phyloP scores from a whole-genome alignment of 106 monocot species.

The Triglochin maritima region DNA sequence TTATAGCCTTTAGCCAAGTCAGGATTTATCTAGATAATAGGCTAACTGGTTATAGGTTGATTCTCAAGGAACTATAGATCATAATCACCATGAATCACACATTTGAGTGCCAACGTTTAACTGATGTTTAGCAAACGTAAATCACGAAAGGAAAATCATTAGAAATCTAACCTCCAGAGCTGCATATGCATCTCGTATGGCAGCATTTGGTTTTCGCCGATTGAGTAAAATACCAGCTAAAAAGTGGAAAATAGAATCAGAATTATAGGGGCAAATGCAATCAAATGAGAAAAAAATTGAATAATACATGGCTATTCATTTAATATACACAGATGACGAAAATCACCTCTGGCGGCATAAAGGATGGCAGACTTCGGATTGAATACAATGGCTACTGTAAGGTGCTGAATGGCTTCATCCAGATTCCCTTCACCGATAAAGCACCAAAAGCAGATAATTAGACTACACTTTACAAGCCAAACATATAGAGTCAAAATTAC shows the following conservation, averaged over 20 bases:
- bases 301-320: too few species aligned
- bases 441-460: too few species aligned
- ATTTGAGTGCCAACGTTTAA: too few species aligned
- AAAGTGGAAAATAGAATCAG: slow-evolving; percentile 3
- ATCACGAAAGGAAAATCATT: neutral
- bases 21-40: slow-evolving; percentile 55
- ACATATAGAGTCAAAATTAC: too few species aligned
- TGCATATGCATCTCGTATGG: slow-evolving; percentile 72
- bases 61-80: too few species aligned
- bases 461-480: too few species aligned
- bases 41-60: neutral
- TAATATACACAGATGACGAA: neutral
- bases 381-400: slow-evolving; percentile 60
- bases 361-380: slow-evolving; percentile 76
- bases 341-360: slow-evolving; percentile 68
- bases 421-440: slow-evolving; percentile 29
- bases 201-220: slow-evolving; percentile 73
- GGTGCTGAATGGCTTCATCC: slow-evolving; percentile 50
- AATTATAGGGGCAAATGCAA: neutral
- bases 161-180: slow-evolving; percentile 51
- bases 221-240: slow-evolving; percentile 73
- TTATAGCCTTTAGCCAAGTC: slow-evolving; percentile 91
- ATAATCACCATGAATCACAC: too few species aligned
- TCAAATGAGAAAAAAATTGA: neutral
- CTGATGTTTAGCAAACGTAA: too few species aligned